Conservation (phyloP, 352 stramenopile genomes). For the Globisporangium cylindrosporum region DNA sequence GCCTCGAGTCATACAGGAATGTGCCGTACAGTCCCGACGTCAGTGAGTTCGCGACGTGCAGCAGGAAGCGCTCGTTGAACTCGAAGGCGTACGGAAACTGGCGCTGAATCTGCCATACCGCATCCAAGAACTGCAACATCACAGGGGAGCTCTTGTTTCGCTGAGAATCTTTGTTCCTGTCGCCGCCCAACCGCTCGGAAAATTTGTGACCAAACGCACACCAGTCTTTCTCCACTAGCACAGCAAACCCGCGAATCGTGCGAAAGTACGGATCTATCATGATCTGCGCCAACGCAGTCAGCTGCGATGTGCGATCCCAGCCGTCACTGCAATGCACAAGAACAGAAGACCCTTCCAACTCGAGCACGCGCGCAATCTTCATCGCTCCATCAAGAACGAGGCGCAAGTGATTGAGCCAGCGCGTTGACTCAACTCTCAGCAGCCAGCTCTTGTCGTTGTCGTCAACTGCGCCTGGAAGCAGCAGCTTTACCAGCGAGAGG, state of each 20-base stretch:
- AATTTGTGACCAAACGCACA: constrained; percentile 87
- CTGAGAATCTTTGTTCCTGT: constrained; percentile 73
- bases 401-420: constrained; percentile 84
- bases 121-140: constrained; percentile 87
- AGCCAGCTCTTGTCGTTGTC: constrained; percentile 71
- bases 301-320: constrained; percentile 84
- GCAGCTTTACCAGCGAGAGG: constrained; percentile 65
- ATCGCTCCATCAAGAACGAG: constrained; percentile 77
- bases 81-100: constrained; percentile 84
- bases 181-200: constrained; percentile 56
- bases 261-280: constrained; percentile 88
- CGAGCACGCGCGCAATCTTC: constrained; percentile 85
- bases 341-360: constrained; percentile 73
- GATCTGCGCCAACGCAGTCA: constrained; percentile 75
- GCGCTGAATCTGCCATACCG: constrained; percentile 78
- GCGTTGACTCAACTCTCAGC: constrained; percentile 69
- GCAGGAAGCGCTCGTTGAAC: constrained; percentile 82
- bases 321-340: constrained; percentile 89
- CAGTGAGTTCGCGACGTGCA: constrained; percentile 77
- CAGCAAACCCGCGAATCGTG: constrained; percentile 80
- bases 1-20: constrained; percentile 74
- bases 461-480: constrained; percentile 56
- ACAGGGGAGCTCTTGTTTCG: constrained; percentile 79
- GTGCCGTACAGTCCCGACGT: constrained; percentile 81
- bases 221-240: constrained; percentile 87